Conservation (phyloP, 805 yeast genomes). For the Maudiozyma bulderi region DNA sequence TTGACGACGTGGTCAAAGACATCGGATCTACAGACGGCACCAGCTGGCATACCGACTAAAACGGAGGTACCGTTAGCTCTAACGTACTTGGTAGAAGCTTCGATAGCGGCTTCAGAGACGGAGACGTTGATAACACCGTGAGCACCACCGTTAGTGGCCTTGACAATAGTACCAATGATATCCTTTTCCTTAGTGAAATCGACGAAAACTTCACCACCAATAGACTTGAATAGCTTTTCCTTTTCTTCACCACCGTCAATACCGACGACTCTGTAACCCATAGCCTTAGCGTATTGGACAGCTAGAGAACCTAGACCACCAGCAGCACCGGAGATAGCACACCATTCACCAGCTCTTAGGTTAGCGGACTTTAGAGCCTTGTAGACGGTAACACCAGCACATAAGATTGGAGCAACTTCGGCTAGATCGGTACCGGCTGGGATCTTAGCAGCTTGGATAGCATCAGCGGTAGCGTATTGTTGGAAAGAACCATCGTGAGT, state of each 20-base stretch:
- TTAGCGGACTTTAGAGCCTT: slow-evolving; percentile 56
- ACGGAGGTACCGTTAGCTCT: slow-evolving; percentile 54
- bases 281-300: slow-evolving; percentile 64
- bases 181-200: slow-evolving; percentile 47
- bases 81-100: slow-evolving; percentile 41
- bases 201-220: slow-evolving; percentile 57
- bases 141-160: slow-evolving; percentile 52
- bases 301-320: slow-evolving; percentile 77
- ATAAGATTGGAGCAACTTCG: slow-evolving; percentile 51
- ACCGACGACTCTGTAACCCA: slow-evolving; percentile 63
- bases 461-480: slow-evolving; percentile 57
- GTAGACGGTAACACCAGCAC: slow-evolving; percentile 63
- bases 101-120: slow-evolving; percentile 45
- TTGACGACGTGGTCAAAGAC: slow-evolving; percentile 43
- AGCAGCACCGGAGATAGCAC: slow-evolving; percentile 68
- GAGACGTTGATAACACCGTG: slow-evolving; percentile 63
- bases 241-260: slow-evolving; percentile 71
- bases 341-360: slow-evolving; percentile 59
- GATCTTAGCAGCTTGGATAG: slow-evolving; percentile 52
- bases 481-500: slow-evolving; percentile 65
- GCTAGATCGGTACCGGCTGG: slow-evolving; percentile 48
- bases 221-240: slow-evolving; percentile 39
- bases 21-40: slow-evolving; percentile 37
- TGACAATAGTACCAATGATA: slow-evolving; percentile 36
- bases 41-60: slow-evolving; percentile 51